These are phyloP conservation scores for Dendrobium officinale DNA, from an alignment of 106 monocot genomes.

Conservation along the genomic window DNA sequence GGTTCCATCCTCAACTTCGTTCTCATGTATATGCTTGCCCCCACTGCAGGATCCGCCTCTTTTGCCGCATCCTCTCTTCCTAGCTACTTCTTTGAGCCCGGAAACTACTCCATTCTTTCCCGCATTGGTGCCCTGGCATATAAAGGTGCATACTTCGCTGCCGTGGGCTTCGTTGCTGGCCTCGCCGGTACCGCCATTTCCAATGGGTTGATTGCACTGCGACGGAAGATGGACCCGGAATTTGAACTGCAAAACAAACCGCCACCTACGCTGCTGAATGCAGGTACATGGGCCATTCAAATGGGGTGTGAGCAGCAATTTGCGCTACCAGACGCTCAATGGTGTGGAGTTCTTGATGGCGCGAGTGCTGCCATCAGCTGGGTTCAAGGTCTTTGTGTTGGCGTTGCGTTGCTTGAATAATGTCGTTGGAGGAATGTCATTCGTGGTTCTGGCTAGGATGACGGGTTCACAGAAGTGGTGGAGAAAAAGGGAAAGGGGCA, in stretches of 20 bases:
- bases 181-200: slow-evolving; percentile 65
- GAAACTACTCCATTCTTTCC: slow-evolving; percentile 34
- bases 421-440: slow-evolving; percentile 67
- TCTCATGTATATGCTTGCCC: slow-evolving; percentile 81
- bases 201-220: slow-evolving; percentile 49
- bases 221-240: slow-evolving; percentile 49
- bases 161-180: slow-evolving; percentile 66
- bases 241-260: slow-evolving; percentile 59
- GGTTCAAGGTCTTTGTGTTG: slow-evolving; percentile 59
- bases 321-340: slow-evolving; percentile 78
- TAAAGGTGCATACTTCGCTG: slow-evolving; percentile 60
- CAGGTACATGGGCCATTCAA: slow-evolving; percentile 65
- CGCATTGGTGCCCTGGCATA: slow-evolving; percentile 46
- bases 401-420: slow-evolving; percentile 69
- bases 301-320: slow-evolving; percentile 79
- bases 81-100: slow-evolving; percentile 67
- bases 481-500: slow-evolving; percentile 11
- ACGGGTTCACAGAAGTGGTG: slow-evolving; percentile 43
- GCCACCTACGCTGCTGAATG: slow-evolving; percentile 63
- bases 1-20: slow-evolving; percentile 85
- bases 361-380: slow-evolving; percentile 25
- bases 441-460: slow-evolving; percentile 59
- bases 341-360: slow-evolving; percentile 60
- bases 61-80: slow-evolving; percentile 28
- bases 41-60: slow-evolving; percentile 24